Percentiles rank a stretch among this genome's conserved stretches.
Conservation (phyloP, 305 asterid genomes). For the Euphrasia arctica region DNA sequence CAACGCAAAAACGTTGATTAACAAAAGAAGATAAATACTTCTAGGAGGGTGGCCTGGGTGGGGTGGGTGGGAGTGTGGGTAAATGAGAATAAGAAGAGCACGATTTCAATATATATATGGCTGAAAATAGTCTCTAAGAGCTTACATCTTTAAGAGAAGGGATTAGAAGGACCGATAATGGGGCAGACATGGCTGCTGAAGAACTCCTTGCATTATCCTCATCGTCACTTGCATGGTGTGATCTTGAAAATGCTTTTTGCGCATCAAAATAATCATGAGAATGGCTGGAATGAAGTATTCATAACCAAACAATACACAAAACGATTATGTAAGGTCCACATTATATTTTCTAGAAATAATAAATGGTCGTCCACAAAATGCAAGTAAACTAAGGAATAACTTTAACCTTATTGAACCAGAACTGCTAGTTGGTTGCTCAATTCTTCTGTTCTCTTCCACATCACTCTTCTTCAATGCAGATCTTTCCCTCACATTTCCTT, state of each 20-base stretch:
- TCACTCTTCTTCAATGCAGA: conserved; percentile 59
- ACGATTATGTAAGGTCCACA: not conserved
- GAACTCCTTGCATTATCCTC: conserved; percentile 58
- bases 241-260: conserved; percentile 60
- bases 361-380: not conserved
- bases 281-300: conserved; percentile 40
- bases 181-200: conserved; percentile 54
- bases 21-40: too few relatives aligned
- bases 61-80: too few relatives aligned
- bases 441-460: conserved; percentile 53
- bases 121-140: conserved; percentile 4
- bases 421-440: conserved; percentile 47
- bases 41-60: too few relatives aligned
- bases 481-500: conserved; percentile 72
- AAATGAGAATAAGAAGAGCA: not conserved
- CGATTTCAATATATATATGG: conserved; percentile 6
- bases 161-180: conserved; percentile 63
- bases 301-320: conserved; percentile 3
- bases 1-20: too few relatives aligned
- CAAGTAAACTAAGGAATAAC: conserved; percentile 9
- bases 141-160: conserved; percentile 90
- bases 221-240: conserved; percentile 58
- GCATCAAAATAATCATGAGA: conserved; percentile 80
- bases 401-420: conserved; percentile 64
- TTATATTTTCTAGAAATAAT: conserved; percentile 14